A percentile compares a stretch with the other conserved stretches of the same genome.
These are phyloP conservation scores for Xanthoconium stramineum DNA, from an alignment of 768 basidiomycete species.

Conservation along the genomic window DNA sequence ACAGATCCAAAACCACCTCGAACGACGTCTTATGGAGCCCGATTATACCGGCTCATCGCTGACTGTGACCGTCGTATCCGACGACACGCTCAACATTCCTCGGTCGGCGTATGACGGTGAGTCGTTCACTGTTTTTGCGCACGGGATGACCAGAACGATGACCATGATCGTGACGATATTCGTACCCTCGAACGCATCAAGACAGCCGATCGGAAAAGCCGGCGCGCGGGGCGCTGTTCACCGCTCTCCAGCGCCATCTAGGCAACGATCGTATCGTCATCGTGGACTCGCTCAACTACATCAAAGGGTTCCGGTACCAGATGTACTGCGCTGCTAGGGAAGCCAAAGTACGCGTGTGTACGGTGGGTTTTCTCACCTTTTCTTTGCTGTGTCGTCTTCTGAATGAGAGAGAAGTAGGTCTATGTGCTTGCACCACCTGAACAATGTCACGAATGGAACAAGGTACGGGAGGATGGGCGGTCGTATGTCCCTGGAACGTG, in stretches of 20 bases:
- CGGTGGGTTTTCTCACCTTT: constrained; percentile 52
- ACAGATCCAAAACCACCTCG: constrained; percentile 60
- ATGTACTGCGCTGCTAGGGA: constrained; percentile 96
- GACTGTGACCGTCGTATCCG: constrained; percentile 57
- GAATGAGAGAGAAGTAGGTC: constrained; percentile 45
- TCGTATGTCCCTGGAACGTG: constrained; percentile 74
- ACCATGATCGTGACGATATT: too few species aligned
- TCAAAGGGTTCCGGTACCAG: constrained; percentile 98
- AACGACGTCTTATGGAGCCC: constrained; percentile 45
- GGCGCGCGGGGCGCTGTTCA: constrained; percentile 79
- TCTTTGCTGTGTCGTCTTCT: background rate
- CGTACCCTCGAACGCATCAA: constrained; percentile 25
- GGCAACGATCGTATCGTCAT: constrained; percentile 75
- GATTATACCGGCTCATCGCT: constrained; percentile 51
- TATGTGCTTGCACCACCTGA: constrained; percentile 75
- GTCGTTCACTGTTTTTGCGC: constrained; percentile 9
- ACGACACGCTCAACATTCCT: constrained; percentile 63
- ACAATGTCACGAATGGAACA: constrained; percentile 76
- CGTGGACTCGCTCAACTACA: constrained; percentile 91
- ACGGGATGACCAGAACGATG: background rate
- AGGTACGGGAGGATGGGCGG: constrained; percentile 40
- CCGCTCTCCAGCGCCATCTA: constrained; percentile 75
- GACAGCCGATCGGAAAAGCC: constrained; percentile 85
- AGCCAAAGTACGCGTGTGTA: constrained; percentile 78
- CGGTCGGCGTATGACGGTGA: constrained; percentile 74